A percentile compares a stretch with the other conserved stretches of the same genome.
Evolutionary conservation across 805 yeast genomes (phyloP).

Genomic region (Soucietia sequanensis): DNA sequence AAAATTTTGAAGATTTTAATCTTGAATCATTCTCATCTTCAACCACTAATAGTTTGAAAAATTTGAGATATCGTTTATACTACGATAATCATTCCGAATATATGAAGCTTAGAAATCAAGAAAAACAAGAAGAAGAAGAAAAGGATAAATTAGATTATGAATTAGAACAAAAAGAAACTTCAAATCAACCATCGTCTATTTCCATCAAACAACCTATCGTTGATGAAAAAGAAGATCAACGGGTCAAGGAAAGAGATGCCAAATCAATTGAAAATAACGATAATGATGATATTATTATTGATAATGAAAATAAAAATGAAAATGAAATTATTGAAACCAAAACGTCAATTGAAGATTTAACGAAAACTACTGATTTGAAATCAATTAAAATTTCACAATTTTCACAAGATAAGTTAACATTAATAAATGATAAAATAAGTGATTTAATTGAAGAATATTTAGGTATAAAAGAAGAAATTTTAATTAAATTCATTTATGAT

Average conservation of each 20-base stretch:
- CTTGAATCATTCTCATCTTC: background rate
- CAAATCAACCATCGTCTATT: background rate
- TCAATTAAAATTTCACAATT: constrained; percentile 13
- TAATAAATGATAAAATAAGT: constrained; percentile 36
- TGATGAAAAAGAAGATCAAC: background rate
- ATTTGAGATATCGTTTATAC: constrained; percentile 23
- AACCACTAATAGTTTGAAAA: background rate
- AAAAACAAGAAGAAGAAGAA: constrained; percentile 41
- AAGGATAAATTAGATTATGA: constrained; percentile 40
- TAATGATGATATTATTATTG: background rate
- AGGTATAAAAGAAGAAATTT: constrained; percentile 53
- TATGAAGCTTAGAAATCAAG: constrained; percentile 34
- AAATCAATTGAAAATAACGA: constrained; percentile 2
- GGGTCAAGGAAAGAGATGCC: background rate
- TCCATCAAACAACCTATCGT: too few species aligned
- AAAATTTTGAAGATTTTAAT: constrained; percentile 20
- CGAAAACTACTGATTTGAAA: too few species aligned
- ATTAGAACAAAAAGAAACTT: constrained; percentile 26
- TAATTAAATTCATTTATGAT: constrained; percentile 42
- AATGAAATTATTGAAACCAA: too few species aligned
- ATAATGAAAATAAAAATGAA: too few species aligned
- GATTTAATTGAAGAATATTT: constrained; percentile 49
- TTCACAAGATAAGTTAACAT: constrained; percentile 10
- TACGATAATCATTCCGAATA: constrained; percentile 45
- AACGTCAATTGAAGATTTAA: too few species aligned